Base-by-base conservation (phyloP, 2,329 filamentous ascomycete genomes). In the Colletotrichum chlorophyti region DNA sequence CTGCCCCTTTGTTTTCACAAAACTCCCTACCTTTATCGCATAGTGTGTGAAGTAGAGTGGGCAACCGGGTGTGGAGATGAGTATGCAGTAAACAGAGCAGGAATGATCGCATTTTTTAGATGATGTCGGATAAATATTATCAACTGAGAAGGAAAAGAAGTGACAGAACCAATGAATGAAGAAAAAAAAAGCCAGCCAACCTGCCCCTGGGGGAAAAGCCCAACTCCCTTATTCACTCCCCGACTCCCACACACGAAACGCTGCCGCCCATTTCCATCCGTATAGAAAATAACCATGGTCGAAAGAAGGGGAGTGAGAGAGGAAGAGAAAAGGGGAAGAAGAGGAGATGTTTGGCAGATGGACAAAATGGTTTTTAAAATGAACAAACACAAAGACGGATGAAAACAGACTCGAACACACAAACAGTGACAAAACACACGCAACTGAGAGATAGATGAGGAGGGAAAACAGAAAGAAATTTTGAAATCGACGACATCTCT, bases 231-330 rank as follows among this genome's bases (percentile, higher is more conserved):
- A 37, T 58, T 61, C 61, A 63, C 61, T 63, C 61, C 61, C 61
- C 58, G 61, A 63, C 61, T 63, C 61, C 59, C 58, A 61, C 61
- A n/a, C n/a, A n/a, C n/a, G n/a, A n/a, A 61, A 58, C 58, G 59
- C 58, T 61, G 61, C 61, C 61, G 58, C 58, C 61, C 53, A 59
- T 54, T 40, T 38, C 46, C 53, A 58, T 51, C 53, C 58, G 45
- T 61, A 34, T 51, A 45, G 42, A 60, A 47, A 63, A 27, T 27
- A 41, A 38, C 52, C 51, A 58, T 48, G 40, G 38, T 46, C 34
- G 45, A 65, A 54, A 50, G 40, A 38, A n/a, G 55, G 38, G 43
- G 34, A 49, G 37, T 34, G 19, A 53, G 38, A 47, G 50, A 38
- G 31, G 46, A 43, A 24, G 34, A 50, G 43, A 43, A 17, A 45